Percentiles rank a stretch among this genome's conserved stretches.
phyloP scores from a whole-genome alignment of 352 stramenopile genomes.

The Globisporangium emineosum region DNA sequence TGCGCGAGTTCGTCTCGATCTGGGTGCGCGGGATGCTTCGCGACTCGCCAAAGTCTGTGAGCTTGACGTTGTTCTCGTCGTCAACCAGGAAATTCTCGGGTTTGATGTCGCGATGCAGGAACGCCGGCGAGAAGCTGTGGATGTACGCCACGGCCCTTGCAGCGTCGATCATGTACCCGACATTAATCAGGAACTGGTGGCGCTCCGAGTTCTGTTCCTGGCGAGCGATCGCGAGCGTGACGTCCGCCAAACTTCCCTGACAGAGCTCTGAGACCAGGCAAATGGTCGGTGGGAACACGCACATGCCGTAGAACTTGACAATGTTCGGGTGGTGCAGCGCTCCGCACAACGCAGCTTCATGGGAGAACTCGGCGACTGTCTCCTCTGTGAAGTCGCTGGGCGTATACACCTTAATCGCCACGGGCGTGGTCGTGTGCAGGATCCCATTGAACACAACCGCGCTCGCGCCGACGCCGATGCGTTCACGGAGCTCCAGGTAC shows the following conservation, averaged over 20 bases:
- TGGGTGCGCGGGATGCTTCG: slow-evolving; percentile 29
- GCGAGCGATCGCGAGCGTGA: slow-evolving; percentile 25
- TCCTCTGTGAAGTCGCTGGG: slow-evolving; percentile 47
- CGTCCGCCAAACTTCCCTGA: slow-evolving; percentile 40
- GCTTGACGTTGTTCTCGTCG: slow-evolving; percentile 43
- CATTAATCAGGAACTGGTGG: slow-evolving; percentile 44
- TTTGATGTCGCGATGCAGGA: slow-evolving; percentile 67
- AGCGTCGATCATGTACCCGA: slow-evolving; percentile 63
- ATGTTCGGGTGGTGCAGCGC: slow-evolving; percentile 57
- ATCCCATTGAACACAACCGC: slow-evolving; percentile 46
- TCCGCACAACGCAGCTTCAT: slow-evolving; percentile 53
- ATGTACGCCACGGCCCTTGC: slow-evolving; percentile 54
- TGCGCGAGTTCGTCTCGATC: background rate
- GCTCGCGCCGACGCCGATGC: too few relatives aligned
- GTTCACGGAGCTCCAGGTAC: slow-evolving; percentile 41
- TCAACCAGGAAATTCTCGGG: slow-evolving; percentile 65
- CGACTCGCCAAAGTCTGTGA: slow-evolving; percentile 68
- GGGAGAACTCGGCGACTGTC: slow-evolving; percentile 51
- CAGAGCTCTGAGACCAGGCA: slow-evolving; percentile 61
- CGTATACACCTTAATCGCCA: slow-evolving; percentile 69
- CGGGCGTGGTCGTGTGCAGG: slow-evolving; percentile 27
- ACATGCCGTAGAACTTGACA: slow-evolving; percentile 61
- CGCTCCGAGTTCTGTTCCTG: slow-evolving; percentile 16
- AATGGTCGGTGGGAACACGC: slow-evolving; percentile 55
- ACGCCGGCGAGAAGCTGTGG: slow-evolving; percentile 55